Percentiles rank a stretch among this genome's conserved stretches.
Evolutionary conservation across 768 basidiomycete species (phyloP).

Genomic region (Lentinula raphanica): DNA sequence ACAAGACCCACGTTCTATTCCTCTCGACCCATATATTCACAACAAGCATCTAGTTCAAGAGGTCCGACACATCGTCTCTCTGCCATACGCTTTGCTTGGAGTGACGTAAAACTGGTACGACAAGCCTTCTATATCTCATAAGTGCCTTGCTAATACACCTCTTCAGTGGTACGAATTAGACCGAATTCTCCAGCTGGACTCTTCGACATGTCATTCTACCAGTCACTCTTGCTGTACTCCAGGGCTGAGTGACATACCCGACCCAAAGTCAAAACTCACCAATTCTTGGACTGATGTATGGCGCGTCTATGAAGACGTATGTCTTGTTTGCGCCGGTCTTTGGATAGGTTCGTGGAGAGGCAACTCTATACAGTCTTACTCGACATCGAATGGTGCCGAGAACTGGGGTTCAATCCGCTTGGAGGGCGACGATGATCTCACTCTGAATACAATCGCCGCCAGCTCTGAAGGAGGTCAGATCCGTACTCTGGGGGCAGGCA

Average conservation of each 20-base stretch:
- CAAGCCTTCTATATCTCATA: background rate
- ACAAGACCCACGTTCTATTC: conserved; percentile 64
- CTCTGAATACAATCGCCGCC: conserved; percentile 19
- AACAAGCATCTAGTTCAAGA: conserved; percentile 22
- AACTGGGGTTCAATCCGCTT: conserved; percentile 56
- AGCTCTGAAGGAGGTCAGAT: conserved; percentile 9
- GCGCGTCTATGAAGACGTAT: conserved; percentile 82
- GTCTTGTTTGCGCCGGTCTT: conserved; percentile 75
- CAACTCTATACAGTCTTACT: conserved; percentile 43
- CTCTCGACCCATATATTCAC: conserved; percentile 40
- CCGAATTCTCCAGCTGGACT: conserved; percentile 56
- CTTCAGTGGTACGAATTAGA: conserved; percentile 74
- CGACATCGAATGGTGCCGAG: conserved; percentile 39
- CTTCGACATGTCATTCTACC: conserved; percentile 22
- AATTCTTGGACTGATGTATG: conserved; percentile 69
- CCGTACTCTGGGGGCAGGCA: conserved; percentile 65
- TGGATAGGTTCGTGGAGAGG: conserved; percentile 70
- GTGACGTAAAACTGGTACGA: conserved; percentile 69
- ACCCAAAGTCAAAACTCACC: conserved; percentile 32
- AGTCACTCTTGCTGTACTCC: conserved; percentile 31
- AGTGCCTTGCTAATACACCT: background rate
- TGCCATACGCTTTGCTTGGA: conserved; percentile 74
- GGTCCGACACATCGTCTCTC: conserved; percentile 52
- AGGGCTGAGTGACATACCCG: conserved; percentile 18
- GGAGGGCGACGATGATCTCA: conserved; percentile 64